Evolutionary conservation across 2,329 filamentous ascomycete species (phyloP).

Genomic region (Dendrostoma leiphaemia): DNA sequence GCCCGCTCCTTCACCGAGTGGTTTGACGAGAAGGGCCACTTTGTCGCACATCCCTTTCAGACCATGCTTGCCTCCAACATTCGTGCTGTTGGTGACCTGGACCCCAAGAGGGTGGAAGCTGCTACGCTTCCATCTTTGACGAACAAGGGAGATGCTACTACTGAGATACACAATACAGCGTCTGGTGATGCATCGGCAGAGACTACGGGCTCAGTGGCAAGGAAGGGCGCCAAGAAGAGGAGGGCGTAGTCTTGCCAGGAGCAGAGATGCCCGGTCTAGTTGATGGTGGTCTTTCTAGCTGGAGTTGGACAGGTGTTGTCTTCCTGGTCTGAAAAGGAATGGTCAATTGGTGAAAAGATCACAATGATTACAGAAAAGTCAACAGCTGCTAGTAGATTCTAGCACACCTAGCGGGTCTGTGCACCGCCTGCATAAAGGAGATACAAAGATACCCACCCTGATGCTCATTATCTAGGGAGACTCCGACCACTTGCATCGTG

Average conservation of each 20-base stretch:
- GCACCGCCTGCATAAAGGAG: background rate
- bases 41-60: slow-evolving; percentile 76
- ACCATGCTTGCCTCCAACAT: slow-evolving; percentile 70
- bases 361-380: background rate
- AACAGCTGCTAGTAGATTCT: background rate
- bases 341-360: background rate
- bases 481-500: too few species aligned
- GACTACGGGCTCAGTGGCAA: slow-evolving; percentile 31
- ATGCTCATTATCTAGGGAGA: too few species aligned
- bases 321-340: background rate
- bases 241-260: slow-evolving; percentile 33
- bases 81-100: slow-evolving; percentile 62
- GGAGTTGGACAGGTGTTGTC: background rate
- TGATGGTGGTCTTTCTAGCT: background rate
- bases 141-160: slow-evolving; percentile 27
- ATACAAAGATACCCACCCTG: background rate
- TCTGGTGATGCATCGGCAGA: slow-evolving; percentile 34
- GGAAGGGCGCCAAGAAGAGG: slow-evolving; percentile 44
- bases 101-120: slow-evolving; percentile 52
- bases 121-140: slow-evolving; percentile 38
- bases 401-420: background rate
- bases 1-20: slow-evolving; percentile 67
- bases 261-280: background rate
- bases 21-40: slow-evolving; percentile 73
- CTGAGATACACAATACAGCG: slow-evolving; percentile 49